phyloP scores from a whole-genome alignment of 164 flowering plant genomes.

The Magnolia sinica region DNA sequence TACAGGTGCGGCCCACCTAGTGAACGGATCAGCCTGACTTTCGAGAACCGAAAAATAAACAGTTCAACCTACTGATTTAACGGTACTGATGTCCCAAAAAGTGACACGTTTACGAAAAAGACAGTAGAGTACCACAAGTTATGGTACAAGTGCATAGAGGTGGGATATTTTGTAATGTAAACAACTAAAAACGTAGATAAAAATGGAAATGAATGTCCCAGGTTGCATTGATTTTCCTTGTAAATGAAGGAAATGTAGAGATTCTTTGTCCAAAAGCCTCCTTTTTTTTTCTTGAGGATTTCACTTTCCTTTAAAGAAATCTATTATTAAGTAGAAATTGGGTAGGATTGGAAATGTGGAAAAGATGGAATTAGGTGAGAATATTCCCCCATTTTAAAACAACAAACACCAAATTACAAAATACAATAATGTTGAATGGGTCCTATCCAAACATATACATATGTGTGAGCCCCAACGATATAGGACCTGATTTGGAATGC shows the following conservation, averaged over 20 bases:
- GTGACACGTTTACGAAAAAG: too few relatives aligned
- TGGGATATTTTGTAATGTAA: neutral
- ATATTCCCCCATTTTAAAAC: neutral
- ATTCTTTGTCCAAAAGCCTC: neutral
- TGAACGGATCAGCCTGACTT: too few relatives aligned
- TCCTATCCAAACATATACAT: neutral
- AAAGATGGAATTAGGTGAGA: conserved; percentile 16
- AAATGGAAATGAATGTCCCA: neutral
- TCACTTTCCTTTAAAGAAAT: conserved; percentile 18
- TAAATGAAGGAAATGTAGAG: neutral
- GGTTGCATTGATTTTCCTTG: neutral
- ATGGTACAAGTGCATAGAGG: too few relatives aligned
- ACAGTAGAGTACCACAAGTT: too few relatives aligned
- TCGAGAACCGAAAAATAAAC: too few relatives aligned
- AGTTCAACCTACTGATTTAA: too few relatives aligned
- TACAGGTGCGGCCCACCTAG: too few relatives aligned
- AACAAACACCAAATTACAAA: neutral
- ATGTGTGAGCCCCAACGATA: too few relatives aligned
- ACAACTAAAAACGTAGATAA: too few relatives aligned
- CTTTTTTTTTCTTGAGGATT: neutral
- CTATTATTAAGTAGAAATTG: conserved; percentile 1
- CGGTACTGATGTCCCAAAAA: too few relatives aligned
- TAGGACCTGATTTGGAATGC: too few relatives aligned
- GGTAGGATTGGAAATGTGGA: conserved; percentile 17
- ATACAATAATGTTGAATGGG: neutral